These are phyloP conservation scores for Lantana camara DNA, from an alignment of 257 asterid species.

Conservation along the genomic window DNA sequence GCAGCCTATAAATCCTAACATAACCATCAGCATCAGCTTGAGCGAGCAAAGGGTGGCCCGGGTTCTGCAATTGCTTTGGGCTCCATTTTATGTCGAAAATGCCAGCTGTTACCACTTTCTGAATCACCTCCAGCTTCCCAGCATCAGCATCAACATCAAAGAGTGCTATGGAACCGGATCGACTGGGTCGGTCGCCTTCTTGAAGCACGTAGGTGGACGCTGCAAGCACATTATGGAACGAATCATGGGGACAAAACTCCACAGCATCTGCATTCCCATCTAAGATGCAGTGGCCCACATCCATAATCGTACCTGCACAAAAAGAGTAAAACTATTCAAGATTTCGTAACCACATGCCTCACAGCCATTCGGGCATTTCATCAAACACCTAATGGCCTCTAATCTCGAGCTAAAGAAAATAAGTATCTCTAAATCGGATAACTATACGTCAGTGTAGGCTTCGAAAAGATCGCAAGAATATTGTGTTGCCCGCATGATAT, in stretches of 20 bases:
- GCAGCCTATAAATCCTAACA: conserved; percentile 62
- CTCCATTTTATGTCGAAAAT: conserved; percentile 93
- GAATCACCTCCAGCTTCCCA: conserved; percentile 52
- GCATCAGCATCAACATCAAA: conserved; percentile 65
- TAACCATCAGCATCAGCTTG: conserved; percentile 97
- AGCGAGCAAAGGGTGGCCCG: conserved; percentile 66
- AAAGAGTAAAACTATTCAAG: background rate
- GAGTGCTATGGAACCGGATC: conserved; percentile 75
- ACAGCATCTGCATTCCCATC: conserved; percentile 96
- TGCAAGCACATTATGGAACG: conserved; percentile 67
- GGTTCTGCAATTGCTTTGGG: conserved; percentile 34
- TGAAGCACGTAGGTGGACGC: conserved; percentile 92
- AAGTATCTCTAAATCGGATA: background rate
- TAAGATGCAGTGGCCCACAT: conserved; percentile 57
- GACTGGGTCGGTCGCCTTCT: conserved; percentile 79
- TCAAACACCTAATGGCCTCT: conserved; percentile 24
- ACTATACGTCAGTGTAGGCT: background rate
- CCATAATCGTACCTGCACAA: conserved; percentile 50
- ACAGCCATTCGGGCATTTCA: conserved; percentile 31
- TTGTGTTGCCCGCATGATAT: background rate
- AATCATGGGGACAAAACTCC: conserved; percentile 82
- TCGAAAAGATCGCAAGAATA: background rate
- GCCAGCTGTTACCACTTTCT: conserved; percentile 67
- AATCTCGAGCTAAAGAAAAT: background rate
- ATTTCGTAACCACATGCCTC: background rate